Conservation (phyloP, 176 grass and related monocot genomes). For the Avena atlantica region DNA sequence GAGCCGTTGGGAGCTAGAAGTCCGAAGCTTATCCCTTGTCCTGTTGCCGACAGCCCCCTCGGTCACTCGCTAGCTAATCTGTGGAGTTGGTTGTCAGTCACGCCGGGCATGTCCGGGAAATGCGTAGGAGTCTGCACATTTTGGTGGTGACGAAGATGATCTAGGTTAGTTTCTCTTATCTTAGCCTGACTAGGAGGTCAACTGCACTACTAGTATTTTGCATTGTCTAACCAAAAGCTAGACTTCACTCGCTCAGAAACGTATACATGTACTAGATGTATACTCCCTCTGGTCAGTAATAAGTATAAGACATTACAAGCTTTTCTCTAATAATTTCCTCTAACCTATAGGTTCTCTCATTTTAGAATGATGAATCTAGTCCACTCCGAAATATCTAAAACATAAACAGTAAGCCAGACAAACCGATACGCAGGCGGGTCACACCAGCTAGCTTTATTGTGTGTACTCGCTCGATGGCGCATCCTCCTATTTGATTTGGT, state of each 20-base stretch:
- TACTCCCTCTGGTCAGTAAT: no score
- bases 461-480: neutral
- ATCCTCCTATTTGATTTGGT: no score
- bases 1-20: neutral
- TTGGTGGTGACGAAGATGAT: neutral
- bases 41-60: neutral
- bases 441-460: neutral
- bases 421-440: neutral
- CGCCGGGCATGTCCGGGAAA: no score
- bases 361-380: no score
- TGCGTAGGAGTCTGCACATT: neutral
- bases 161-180: conserved; percentile 25
- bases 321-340: no score
- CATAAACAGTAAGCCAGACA: no score
- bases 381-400: no score
- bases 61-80: neutral
- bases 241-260: neutral
- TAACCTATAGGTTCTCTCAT: no score
- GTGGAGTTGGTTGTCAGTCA: neutral
- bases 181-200: neutral
- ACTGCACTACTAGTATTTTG: neutral
- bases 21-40: neutral
- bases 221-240: neutral
- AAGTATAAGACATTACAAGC: no score
- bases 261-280: neutral